A percentile compares a stretch with the other conserved stretches of the same genome.
These are phyloP conservation scores for Nakazawaea wyomingensis DNA, from an alignment of 805 yeast species.

Conservation along the genomic window DNA sequence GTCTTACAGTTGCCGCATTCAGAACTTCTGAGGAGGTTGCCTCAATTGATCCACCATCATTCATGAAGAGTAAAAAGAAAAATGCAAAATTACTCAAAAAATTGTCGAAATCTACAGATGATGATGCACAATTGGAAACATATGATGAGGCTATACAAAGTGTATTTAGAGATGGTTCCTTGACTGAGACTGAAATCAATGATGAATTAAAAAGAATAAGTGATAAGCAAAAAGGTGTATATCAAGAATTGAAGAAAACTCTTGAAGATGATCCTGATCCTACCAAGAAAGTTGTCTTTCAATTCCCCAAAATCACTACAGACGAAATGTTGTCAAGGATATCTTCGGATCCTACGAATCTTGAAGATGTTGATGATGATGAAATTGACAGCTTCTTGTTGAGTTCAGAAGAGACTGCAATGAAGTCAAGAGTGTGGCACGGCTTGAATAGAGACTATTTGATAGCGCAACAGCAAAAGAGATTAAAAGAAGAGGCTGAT, in stretches of 20 bases:
- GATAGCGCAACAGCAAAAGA: constrained; percentile 77
- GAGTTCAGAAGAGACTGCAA: constrained; percentile 59
- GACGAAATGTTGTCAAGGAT: constrained; percentile 46
- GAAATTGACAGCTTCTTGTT: constrained; percentile 62
- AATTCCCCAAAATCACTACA: constrained; percentile 28
- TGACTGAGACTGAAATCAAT: constrained; percentile 41
- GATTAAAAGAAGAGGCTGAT: constrained; percentile 83
- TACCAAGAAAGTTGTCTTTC: constrained; percentile 6
- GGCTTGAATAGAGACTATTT: constrained; percentile 84
- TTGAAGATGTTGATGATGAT: constrained; percentile 80
- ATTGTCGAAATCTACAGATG: constrained; percentile 23
- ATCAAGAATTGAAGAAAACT: background rate
- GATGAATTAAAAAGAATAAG: constrained; percentile 25
- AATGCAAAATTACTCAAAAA: constrained; percentile 36
- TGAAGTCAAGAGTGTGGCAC: constrained; percentile 85
- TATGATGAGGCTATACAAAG: constrained; percentile 29
- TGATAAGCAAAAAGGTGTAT: constrained; percentile 19
- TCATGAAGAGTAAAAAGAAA: constrained; percentile 49
- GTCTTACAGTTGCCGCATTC: constrained; percentile 67
- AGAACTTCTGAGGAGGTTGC: constrained; percentile 43
- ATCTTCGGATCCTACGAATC: constrained; percentile 54
- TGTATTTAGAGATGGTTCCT: constrained; percentile 36
- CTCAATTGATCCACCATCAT: constrained; percentile 80
- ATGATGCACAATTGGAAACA: constrained; percentile 12
- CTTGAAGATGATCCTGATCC: constrained; percentile 12